A percentile compares a stretch with the other conserved stretches of the same genome.
Evolutionary conservation across 1,139 yeast genomes (phyloP).

Genomic region (Suhomyces maxii): DNA sequence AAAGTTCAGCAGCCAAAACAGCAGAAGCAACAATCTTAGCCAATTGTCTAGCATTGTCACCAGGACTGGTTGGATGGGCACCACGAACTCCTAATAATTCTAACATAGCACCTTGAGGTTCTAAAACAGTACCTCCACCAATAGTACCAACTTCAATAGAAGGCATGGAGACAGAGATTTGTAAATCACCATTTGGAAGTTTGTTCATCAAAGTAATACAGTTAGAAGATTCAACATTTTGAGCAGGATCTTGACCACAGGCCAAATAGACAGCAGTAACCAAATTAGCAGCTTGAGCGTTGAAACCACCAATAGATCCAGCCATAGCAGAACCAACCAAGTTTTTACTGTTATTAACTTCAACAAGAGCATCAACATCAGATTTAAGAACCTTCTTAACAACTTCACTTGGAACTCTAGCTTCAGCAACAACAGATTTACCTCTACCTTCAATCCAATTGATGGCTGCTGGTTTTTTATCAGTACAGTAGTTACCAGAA

Average conservation of each 20-base stretch:
- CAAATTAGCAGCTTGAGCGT: conserved; percentile 96
- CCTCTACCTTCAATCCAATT: conserved; percentile 99
- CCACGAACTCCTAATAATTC: conserved; percentile 94
- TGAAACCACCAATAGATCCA: conserved; percentile 96
- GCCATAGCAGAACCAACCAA: conserved; percentile 98
- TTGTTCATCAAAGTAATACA: conserved; percentile 95
- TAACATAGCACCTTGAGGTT: conserved; percentile 95
- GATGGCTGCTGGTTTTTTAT: conserved; percentile 96
- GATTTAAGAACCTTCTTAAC: conserved; percentile 84
- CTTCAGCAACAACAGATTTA: conserved; percentile 97
- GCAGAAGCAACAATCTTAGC: conserved; percentile 95
- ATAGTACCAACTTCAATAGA: conserved; percentile 98
- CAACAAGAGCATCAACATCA: conserved; percentile 89
- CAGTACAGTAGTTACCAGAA: conserved; percentile 97
- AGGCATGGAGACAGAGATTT: conserved; percentile 96
- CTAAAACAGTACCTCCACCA: conserved; percentile 98
- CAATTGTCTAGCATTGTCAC: conserved; percentile 90
- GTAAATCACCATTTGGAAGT: conserved; percentile 71
- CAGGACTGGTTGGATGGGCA: conserved; percentile 92
- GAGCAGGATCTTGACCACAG: conserved; percentile 98
- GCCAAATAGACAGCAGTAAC: conserved; percentile 94
- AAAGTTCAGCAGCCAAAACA: conserved; percentile 94
- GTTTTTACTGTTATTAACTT: conserved; percentile 84
- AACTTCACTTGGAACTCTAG: conserved; percentile 78
- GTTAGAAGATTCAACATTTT: conserved; percentile 94